Conservation (phyloP, 2,329 filamentous ascomycete species). For the Phialophora tarda region DNA sequence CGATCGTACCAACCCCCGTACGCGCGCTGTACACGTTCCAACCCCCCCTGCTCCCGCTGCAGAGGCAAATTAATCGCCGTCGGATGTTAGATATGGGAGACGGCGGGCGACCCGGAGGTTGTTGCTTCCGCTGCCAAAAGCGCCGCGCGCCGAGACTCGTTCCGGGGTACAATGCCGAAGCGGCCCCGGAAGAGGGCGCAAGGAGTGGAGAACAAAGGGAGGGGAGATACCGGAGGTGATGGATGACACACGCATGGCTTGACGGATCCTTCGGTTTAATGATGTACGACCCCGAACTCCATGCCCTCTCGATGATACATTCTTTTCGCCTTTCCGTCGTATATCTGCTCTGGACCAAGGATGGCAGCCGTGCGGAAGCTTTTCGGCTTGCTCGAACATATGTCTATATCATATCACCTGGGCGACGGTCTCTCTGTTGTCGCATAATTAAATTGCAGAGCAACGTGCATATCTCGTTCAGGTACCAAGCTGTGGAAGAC, state of each 20-base stretch:
- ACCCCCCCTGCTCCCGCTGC: neutral
- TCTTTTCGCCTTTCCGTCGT: neutral
- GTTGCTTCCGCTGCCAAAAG: neutral
- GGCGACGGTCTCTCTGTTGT: neutral
- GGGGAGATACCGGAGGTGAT: neutral
- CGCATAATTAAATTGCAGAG: neutral
- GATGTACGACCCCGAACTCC: neutral
- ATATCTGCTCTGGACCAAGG: neutral
- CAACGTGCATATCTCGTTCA: neutral
- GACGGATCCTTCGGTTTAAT: neutral
- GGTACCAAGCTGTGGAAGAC: neutral
- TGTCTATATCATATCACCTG: neutral
- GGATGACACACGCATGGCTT: neutral
- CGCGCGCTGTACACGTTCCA: no score
- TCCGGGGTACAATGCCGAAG: neutral
- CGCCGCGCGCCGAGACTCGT: neutral
- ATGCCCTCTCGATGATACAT: neutral
- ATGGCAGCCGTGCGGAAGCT: conserved; percentile 8
- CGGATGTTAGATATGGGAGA: no score
- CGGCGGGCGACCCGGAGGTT: neutral
- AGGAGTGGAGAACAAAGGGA: neutral
- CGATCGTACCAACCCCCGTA: no score
- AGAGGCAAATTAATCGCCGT: neutral
- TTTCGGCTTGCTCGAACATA: neutral
- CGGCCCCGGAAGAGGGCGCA: neutral